Evolutionary conservation across 2,329 filamentous ascomycete genomes (phyloP), one percentile per base, ranked within the genome.

Genomic region (Fusarium newnesense): DNA sequence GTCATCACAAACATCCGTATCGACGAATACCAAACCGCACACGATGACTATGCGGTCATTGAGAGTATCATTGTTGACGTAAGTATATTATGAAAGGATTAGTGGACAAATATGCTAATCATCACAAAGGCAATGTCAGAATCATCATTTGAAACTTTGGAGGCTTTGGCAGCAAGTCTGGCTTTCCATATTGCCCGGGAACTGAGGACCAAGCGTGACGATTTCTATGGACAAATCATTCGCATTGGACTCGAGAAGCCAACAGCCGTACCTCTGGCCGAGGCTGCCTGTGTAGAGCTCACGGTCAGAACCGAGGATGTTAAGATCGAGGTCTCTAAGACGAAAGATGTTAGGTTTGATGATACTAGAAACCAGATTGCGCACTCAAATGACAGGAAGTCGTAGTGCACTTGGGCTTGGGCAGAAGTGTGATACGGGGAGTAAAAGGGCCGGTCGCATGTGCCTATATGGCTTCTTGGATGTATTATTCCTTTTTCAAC

Each of bases 221-320:
- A 71, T 26, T 70, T 75, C 53, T 72, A 26, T 83, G 83, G 19
- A 87, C 87, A 81, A 85, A 85, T 64, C 83, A 73, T 95, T 57
- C 87, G 85, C 67, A 85, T 95, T 42, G 84, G 84, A 30, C 83
- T 95, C 58, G 90, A 91, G 81, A 95, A 95, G 83, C 93, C 93
- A 6, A 90, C 91, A 18, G 93, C 93, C 0, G 91, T 95, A 26
- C 88, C 90, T 1, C 89, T 92, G 75, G 93, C 93, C 4, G 92
- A 94, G 72, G 91, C 90, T 16, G 92, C 93, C 0, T 86, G 87
- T 9, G 90, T 95, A 10, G 91, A 94, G 79, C 77, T 81, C 74
- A 77, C 75, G 40, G 76, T 77, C 53, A 78, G 76, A 43, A 81
- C 79, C 9, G 71, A 78, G 21, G 73, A 78, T 40, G 69, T 78